These are phyloP conservation scores for Scenedesmus sp. DNA, from an alignment of 163 green algal species.

Conservation along the genomic window DNA sequence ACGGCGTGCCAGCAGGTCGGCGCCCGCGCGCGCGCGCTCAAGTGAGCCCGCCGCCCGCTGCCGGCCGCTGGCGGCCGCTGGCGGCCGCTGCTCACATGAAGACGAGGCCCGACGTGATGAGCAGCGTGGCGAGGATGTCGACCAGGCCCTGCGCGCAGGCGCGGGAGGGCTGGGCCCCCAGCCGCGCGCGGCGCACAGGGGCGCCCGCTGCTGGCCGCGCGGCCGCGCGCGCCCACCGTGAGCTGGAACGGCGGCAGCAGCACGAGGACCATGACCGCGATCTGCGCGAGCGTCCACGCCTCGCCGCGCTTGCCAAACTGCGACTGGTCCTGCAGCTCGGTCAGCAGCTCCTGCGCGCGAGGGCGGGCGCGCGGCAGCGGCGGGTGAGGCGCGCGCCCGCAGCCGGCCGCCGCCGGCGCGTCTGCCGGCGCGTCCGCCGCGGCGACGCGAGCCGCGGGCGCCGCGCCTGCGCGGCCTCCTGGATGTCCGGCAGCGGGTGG, in stretches of 20 bases:
- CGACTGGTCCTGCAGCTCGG: conserved; percentile 53
- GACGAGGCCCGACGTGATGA: conserved; percentile 51
- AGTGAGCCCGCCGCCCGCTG: too few species aligned
- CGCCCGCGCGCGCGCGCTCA: neutral
- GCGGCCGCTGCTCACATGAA: conserved; percentile 50
- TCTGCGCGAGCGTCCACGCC: conserved; percentile 52
- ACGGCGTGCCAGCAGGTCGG: neutral
- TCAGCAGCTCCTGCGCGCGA: conserved; percentile 46
- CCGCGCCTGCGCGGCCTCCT: too few species aligned
- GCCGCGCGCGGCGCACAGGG: too few species aligned
- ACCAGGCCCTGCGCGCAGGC: conserved; percentile 47
- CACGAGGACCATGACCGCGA: conserved; percentile 48
- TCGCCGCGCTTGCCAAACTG: conserved; percentile 63
- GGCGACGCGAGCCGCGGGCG: too few species aligned
- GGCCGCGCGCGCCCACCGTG: conserved; percentile 33
- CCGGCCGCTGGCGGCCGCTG: too few species aligned
- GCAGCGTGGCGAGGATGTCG: conserved; percentile 50
- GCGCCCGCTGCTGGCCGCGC: too few species aligned
- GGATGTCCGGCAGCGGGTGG: too few species aligned
- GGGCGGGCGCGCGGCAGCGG: too few species aligned
- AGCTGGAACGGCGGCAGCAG: conserved; percentile 56
- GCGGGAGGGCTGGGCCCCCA: too few species aligned
- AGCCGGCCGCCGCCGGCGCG: too few species aligned
- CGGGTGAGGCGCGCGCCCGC: too few species aligned
- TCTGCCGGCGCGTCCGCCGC: too few species aligned